These are phyloP conservation scores for Collybiopsis confluens DNA, from an alignment of 768 basidiomycete species.

Conservation along the genomic window DNA sequence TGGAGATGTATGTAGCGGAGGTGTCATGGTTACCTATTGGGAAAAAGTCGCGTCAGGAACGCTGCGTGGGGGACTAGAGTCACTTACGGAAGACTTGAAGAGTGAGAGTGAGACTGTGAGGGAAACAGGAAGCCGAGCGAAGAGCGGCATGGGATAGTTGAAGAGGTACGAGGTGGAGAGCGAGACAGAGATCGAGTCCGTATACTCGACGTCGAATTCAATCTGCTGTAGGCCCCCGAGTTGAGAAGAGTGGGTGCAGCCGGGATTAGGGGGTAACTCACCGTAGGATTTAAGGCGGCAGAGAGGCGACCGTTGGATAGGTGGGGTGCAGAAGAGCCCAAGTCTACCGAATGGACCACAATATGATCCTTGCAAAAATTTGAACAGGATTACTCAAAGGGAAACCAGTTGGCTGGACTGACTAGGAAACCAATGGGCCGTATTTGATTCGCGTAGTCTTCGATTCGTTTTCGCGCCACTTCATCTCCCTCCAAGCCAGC, in stretches of 20 bases:
- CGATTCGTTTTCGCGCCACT: conserved; percentile 71
- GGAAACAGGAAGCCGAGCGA: conserved; percentile 79
- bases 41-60: not conserved
- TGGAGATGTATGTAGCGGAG: conserved; percentile 50
- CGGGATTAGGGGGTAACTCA: conserved; percentile 15
- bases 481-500: conserved; percentile 78
- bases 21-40: conserved; percentile 55
- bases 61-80: not conserved
- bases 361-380: conserved; percentile 72
- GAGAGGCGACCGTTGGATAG: conserved; percentile 62
- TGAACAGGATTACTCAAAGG: no score
- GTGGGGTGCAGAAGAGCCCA: conserved; percentile 77
- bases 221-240: conserved; percentile 48
- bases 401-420: conserved; percentile 17
- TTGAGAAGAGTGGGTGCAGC: conserved; percentile 11
- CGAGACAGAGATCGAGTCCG: conserved; percentile 79
- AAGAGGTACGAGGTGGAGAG: conserved; percentile 79
- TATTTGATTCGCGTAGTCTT: conserved; percentile 75
- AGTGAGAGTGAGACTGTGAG: conserved; percentile 74
- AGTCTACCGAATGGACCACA: conserved; percentile 76
- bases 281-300: conserved; percentile 21
- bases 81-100: conserved; percentile 63
- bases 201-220: conserved; percentile 81
- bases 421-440: conserved; percentile 70
- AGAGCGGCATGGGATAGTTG: conserved; percentile 80